Evolutionary conservation across 2,329 filamentous ascomycete species (phyloP).

Genomic region (Pseudogymnoascus verrucosus): DNA sequence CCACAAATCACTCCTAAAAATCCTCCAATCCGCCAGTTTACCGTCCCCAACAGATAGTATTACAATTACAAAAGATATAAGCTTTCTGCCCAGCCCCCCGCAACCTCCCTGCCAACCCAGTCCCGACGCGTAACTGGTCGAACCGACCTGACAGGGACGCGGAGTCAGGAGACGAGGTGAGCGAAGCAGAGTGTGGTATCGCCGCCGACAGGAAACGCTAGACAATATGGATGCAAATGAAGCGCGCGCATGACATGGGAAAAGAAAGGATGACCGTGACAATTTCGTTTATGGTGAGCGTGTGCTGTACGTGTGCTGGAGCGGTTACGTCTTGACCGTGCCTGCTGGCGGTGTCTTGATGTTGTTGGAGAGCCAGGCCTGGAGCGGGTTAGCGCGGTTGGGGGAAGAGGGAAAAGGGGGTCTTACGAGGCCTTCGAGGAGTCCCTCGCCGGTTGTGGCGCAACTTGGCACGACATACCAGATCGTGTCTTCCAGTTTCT

Average conservation of each 20-base stretch:
- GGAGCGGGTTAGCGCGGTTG: conserved; percentile 5
- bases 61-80: conserved; percentile 1
- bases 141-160: neutral
- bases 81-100: neutral
- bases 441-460: conserved; percentile 71
- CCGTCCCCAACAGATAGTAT: conserved; percentile 1
- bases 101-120: neutral
- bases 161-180: neutral
- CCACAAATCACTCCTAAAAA: neutral
- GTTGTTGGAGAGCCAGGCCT: conserved; percentile 75
- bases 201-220: conserved; percentile 9
- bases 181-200: conserved; percentile 7
- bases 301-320: neutral
- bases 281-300: neutral
- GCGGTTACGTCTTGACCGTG: conserved; percentile 20
- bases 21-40: conserved; percentile 4
- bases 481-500: conserved; percentile 51
- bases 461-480: conserved; percentile 82
- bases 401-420: conserved; percentile 12
- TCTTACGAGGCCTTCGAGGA: conserved; percentile 67
- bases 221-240: neutral
- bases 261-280: neutral
- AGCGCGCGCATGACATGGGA: neutral
- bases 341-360: conserved; percentile 54
- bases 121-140: neutral